A percentile compares a stretch with the other conserved stretches of the same genome.
Evolutionary conservation across 2,329 filamentous ascomycete genomes (phyloP).

Genomic region (Allantophomopsis lycopodina): DNA sequence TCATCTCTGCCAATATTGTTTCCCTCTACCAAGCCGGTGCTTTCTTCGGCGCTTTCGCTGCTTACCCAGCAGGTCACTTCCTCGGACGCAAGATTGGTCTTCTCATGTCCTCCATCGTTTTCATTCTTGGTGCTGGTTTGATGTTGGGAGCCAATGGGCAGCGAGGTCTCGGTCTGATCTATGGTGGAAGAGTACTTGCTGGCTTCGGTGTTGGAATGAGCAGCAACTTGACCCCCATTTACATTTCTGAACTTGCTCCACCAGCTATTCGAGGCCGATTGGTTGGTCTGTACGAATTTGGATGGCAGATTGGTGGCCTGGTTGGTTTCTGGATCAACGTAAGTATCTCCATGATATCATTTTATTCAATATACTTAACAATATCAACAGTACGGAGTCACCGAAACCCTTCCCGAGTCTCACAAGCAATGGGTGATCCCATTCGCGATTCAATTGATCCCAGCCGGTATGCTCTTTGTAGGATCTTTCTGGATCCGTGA

Average conservation of each 20-base stretch:
- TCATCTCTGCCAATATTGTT: constrained; percentile 63
- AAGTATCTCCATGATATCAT: constrained; percentile 4
- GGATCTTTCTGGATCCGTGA: constrained; percentile 46
- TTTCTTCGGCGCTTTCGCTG: constrained; percentile 66
- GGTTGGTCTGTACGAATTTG: constrained; percentile 53
- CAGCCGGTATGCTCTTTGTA: constrained; percentile 44
- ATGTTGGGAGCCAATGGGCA: constrained; percentile 53
- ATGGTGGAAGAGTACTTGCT: constrained; percentile 47
- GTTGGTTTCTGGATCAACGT: constrained; percentile 52
- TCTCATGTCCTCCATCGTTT: constrained; percentile 44
- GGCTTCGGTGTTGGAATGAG: constrained; percentile 49
- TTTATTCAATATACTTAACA: no score
- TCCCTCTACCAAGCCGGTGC: constrained; percentile 73
- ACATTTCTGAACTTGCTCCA: constrained; percentile 45
- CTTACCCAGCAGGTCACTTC: constrained; percentile 52
- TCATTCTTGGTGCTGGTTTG: constrained; percentile 56
- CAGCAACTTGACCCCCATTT: constrained; percentile 49
- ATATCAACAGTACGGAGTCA: constrained; percentile 36
- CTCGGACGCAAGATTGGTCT: constrained; percentile 54
- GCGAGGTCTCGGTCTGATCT: constrained; percentile 49
- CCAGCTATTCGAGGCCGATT: constrained; percentile 50
- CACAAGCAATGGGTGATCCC: constrained; percentile 50
- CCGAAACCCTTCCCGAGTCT: constrained; percentile 27
- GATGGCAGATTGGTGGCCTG: constrained; percentile 48
- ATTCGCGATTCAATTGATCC: constrained; percentile 50